Evolutionary conservation across 192 early-diverging fungal species (phyloP), one percentile per base, ranked within the genome.

Genomic region (Allomyces javanicus): DNA sequence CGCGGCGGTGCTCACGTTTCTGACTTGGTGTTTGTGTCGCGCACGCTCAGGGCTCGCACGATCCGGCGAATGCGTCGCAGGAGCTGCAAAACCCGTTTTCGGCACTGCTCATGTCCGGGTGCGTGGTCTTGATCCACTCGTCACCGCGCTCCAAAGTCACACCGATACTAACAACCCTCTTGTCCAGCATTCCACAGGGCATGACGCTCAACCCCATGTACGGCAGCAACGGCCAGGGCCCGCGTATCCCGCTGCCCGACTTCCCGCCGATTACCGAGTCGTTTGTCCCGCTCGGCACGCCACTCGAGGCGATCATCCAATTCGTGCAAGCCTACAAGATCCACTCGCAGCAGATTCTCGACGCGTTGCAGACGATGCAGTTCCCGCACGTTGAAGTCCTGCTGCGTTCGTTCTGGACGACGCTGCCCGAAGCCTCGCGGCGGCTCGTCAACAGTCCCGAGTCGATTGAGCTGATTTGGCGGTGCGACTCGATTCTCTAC

Each of bases 401-500:
- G 26, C 63, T 72, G 61, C 65, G 64, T 21, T n/a, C 27, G 10
- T 72, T 69, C 64, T 72, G 72, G 72, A 44, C 66, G 23, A 62
- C 45, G 22, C 19, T 72, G 24, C 12, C 62, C 19, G 17, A 22
- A 21, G 62, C 24, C 24, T 62, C 69, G 27, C 65, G 72, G 14
- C 67, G 64, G 0, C 26, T 79, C 25, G 65, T 69, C 14, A 66
- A 67, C 0, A 58, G 44, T 7, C 65, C 69, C 21, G 77, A 77
- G 11, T 67, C 79, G 23, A 64, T 68, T 1, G 79, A 81, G 11
- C 64, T 70, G 25, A 67, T 81, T 24, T 81, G 79, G 77, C 68
- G 77, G 64, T 78, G 74, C 70, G 79, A 81, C 64, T 72, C 75
- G 23, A 43, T 70, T 19, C 66, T 81, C n/a, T 81, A 79, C 65